Percentiles rank a stretch among this genome's conserved stretches.
Conservation (phyloP, 176 grass and related monocot species). For the Tillandsia leiboldiana region DNA sequence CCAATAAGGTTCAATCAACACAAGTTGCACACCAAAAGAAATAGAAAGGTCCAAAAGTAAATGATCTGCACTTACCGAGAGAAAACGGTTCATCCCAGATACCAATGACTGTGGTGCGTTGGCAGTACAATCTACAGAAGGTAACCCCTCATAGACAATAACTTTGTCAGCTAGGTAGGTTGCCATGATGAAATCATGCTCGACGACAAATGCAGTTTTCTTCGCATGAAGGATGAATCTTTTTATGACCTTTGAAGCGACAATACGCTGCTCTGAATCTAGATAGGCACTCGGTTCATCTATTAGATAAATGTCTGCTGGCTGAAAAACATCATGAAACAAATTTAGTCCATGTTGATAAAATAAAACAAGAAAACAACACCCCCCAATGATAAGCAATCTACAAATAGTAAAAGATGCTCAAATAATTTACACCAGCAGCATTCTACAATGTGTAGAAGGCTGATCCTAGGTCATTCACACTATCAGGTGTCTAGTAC, state of each 20-base stretch:
- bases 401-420: no score
- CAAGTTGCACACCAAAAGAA: background rate
- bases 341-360: no score
- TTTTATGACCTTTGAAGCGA: constrained; percentile 84
- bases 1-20: background rate
- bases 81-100: constrained; percentile 82
- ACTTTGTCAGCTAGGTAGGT: constrained; percentile 89
- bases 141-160: constrained; percentile 65
- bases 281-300: constrained; percentile 89
- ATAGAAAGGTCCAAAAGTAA: background rate
- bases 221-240: constrained; percentile 91
- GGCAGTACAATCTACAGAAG: constrained; percentile 65
- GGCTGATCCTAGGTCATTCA: background rate
- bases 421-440: no score
- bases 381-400: no score
- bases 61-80: constrained; percentile 42
- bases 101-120: constrained; percentile 67
- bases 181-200: constrained; percentile 95
- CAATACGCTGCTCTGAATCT: constrained; percentile 84
- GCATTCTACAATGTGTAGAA: no score
- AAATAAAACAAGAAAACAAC: no score
- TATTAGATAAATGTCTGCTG: constrained; percentile 88
- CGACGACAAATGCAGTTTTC: constrained; percentile 89
- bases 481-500: background rate
- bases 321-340: constrained; percentile 23